phyloP scores from a whole-genome alignment of 2,329 filamentous ascomycete genomes.

The Sclerotinia subarctica region DNA sequence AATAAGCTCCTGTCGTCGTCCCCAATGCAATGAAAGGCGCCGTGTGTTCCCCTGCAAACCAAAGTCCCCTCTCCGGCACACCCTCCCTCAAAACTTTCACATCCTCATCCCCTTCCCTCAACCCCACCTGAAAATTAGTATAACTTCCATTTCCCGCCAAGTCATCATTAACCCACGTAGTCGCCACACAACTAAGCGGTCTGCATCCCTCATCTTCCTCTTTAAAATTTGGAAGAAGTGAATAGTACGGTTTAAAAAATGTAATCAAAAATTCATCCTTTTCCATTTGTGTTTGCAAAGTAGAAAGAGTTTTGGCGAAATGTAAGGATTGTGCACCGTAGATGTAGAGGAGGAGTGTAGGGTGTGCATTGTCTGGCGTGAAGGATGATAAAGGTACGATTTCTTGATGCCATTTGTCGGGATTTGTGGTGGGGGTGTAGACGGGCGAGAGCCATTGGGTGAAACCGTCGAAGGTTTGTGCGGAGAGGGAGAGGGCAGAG shows the following conservation, averaged over 20 bases:
- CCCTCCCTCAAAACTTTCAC: slow-evolving; percentile 49
- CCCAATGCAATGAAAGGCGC: slow-evolving; percentile 85
- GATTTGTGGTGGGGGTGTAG: slow-evolving; percentile 52
- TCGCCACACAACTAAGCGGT: slow-evolving; percentile 55
- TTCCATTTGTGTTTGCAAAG: slow-evolving; percentile 24
- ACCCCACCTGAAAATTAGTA: slow-evolving; percentile 63
- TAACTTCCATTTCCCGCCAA: slow-evolving; percentile 66
- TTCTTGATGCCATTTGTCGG: slow-evolving; percentile 57
- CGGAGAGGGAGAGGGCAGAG: not conserved
- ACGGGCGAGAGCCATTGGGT: slow-evolving; percentile 57
- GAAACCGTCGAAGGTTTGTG: slow-evolving; percentile 45
- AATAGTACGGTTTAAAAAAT: slow-evolving; percentile 65
- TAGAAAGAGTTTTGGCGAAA: slow-evolving; percentile 33
- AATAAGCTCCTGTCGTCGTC: slow-evolving; percentile 82
- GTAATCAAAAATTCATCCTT: slow-evolving; percentile 36
- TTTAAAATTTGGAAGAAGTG: slow-evolving; percentile 57
- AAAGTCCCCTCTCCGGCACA: slow-evolving; percentile 38
- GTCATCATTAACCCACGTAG: slow-evolving; percentile 63
- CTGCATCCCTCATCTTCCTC: slow-evolving; percentile 45
- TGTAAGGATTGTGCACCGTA: slow-evolving; percentile 45
- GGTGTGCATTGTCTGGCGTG: slow-evolving; percentile 48
- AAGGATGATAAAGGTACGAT: slow-evolving; percentile 60
- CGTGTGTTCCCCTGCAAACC: slow-evolving; percentile 75
- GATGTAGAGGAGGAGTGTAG: slow-evolving; percentile 66
- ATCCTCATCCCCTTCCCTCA: slow-evolving; percentile 56